phyloP scores from a whole-genome alignment of 2,329 filamentous ascomycete species.

The Aspergillus uvarum region DNA sequence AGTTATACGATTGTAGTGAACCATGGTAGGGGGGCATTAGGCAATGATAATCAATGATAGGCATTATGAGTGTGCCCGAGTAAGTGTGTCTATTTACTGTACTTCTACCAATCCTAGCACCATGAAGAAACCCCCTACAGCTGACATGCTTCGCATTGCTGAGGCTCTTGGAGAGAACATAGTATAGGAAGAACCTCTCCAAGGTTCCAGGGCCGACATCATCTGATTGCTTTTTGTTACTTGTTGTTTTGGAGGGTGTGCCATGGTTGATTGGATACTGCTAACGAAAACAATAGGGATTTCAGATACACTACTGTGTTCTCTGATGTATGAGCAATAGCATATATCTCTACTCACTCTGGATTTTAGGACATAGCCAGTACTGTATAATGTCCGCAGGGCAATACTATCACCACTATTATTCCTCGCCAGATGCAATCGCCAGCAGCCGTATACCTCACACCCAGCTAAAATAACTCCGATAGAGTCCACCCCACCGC shows the following conservation, averaged over 20 bases:
- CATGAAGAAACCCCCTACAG: constrained; percentile 16
- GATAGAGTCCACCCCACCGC: background rate
- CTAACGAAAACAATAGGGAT: background rate
- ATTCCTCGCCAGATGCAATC: too few species aligned
- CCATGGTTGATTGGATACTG: background rate
- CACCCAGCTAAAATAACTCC: background rate
- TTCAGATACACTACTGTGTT: background rate
- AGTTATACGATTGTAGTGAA: background rate
- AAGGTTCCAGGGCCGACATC: constrained; percentile 19
- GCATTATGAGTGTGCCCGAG: background rate
- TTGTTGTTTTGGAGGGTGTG: background rate
- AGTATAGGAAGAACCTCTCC: constrained; percentile 18
- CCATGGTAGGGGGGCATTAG: background rate
- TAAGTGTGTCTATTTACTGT: background rate
- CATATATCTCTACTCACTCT: too few species aligned
- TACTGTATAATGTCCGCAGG: background rate
- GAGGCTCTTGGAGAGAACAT: constrained; percentile 19
- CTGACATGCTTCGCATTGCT: constrained; percentile 17
- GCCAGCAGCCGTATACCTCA: background rate
- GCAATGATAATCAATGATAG: background rate
- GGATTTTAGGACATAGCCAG: background rate
- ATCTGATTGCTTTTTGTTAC: constrained; percentile 7
- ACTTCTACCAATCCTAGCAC: background rate
- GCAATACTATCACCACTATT: too few species aligned
- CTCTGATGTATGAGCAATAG: too few species aligned